Evolutionary conservation across 345 rosid genomes (phyloP), one percentile per base, ranked within the genome.

Genomic region (Gossypium thurberi): DNA sequence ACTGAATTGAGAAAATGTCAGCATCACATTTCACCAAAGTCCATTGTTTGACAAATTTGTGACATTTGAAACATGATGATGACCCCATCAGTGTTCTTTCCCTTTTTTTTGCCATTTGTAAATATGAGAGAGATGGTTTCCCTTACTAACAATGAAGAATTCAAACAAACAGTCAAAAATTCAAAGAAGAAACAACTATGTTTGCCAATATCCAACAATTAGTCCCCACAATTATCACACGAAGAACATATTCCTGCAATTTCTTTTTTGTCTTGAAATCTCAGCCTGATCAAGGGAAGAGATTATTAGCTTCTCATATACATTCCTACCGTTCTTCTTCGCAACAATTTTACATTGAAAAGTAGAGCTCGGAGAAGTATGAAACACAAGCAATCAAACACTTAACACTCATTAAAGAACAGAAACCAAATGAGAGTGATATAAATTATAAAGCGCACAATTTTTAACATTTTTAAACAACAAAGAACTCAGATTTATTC

Each of bases 41-140:
- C 43, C 43, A 57, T 14, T 71, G 53, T 25, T 71, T 72, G 44
- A 71, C 75, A 72, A 58, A 44, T 58, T 21, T 43, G 42, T 15
- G 60, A 69, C 13, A 58, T 25, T 33, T 55, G 18, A 55, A 70
- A 40, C 50, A 37, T 37, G 50, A 37, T 14, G n/a, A 66, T 21
- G 18, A 65, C 53, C 18, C 46, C 11, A 40, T 25, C 64, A 13
- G 1, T 14, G 9, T 71, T 21, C 25, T 51, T 51, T 23, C 18
- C 17, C 18, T 33, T 33, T 50, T 3, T 51, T 52, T 10, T 1
- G 1, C 13, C 21, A 28, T 17, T 14, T n/a, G 17, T 47, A 50
- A 69, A 51, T 18, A 48, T 68, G 46, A 17, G 17, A 68, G 44
- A 25, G 9, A 21, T 13, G 12, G 8, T 40, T 47, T 13, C 55